These are phyloP conservation scores for Tetrahymena borealis DNA, from an alignment of 73 alveolate genomes.

Conservation along the genomic window DNA sequence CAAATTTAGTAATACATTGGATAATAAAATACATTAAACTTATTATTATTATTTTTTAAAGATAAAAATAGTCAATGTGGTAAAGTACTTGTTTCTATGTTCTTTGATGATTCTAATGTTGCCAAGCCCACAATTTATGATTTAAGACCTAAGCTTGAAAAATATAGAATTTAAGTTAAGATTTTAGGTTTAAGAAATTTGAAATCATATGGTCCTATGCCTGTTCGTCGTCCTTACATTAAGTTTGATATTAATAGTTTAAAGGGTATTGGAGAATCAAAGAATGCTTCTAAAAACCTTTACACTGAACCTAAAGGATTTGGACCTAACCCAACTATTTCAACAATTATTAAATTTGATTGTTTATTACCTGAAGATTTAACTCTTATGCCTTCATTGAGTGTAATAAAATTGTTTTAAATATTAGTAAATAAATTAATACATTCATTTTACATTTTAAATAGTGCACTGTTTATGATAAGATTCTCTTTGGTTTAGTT, in stretches of 20 bases:
- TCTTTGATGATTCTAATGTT: neutral
- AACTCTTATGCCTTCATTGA: conserved; percentile 60
- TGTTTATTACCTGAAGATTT: conserved; percentile 76
- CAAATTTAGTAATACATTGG: neutral
- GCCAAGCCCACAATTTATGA: neutral
- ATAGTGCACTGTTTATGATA: conserved; percentile 56
- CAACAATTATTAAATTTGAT: conserved; percentile 74
- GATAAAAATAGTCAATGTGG: neutral
- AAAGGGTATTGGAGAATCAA: conserved; percentile 57
- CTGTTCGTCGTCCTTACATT: conserved; percentile 91
- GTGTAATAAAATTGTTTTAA: conserved; percentile 42
- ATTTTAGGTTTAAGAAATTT: conserved; percentile 23
- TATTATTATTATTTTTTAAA: neutral
- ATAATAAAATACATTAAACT: too few relatives aligned
- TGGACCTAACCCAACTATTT: conserved; percentile 93
- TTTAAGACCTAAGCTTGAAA: neutral
- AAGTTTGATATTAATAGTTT: conserved; percentile 70
- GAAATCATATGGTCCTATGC: conserved; percentile 53
- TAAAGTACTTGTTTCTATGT: neutral
- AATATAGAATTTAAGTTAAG: conserved; percentile 10
- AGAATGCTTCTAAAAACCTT: conserved; percentile 54
- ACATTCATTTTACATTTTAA: conserved; percentile 23
- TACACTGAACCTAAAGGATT: conserved; percentile 89
- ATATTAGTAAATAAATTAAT: conserved; percentile 52
- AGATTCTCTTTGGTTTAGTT: conserved; percentile 70